Conservation (phyloP, 2,329 filamentous ascomycete genomes). For the Cercospora zeae-maydis region DNA sequence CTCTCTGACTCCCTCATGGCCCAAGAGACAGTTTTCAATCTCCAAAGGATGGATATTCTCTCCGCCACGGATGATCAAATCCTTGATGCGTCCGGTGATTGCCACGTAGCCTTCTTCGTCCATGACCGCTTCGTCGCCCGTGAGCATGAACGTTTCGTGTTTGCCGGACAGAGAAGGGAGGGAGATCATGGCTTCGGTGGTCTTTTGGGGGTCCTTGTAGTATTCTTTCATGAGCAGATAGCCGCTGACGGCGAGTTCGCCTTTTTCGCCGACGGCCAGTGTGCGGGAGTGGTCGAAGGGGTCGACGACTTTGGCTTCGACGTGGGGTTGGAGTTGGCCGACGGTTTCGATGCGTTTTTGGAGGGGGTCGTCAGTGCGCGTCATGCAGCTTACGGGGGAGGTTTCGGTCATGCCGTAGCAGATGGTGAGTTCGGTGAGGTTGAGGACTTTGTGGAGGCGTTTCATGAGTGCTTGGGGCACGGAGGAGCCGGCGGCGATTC, state of each 20-base stretch:
- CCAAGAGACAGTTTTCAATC: slow-evolving; percentile 81
- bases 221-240: slow-evolving; percentile 92
- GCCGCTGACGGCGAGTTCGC: slow-evolving; percentile 78
- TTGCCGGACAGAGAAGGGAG: slow-evolving; percentile 50
- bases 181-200: slow-evolving; percentile 62
- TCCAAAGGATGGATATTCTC: slow-evolving; percentile 96
- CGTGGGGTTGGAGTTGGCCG: slow-evolving; percentile 79
- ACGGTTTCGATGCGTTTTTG: slow-evolving; percentile 71
- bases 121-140: slow-evolving; percentile 87
- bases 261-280: slow-evolving; percentile 62
- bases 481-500: slow-evolving; percentile 84
- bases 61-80: slow-evolving; percentile 89
- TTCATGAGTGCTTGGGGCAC: slow-evolving; percentile 80
- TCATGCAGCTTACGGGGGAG: slow-evolving; percentile 72
- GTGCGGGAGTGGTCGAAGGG: slow-evolving; percentile 57
- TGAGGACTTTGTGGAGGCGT: slow-evolving; percentile 67
- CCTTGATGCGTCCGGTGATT: slow-evolving; percentile 90
- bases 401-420: slow-evolving; percentile 98
- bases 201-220: slow-evolving; percentile 69
- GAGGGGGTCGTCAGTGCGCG: slow-evolving; percentile 69
- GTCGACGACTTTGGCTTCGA: slow-evolving; percentile 72
- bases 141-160: slow-evolving; percentile 76
- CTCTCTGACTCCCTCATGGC: slow-evolving; percentile 66
- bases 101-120: slow-evolving; percentile 76
- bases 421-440: slow-evolving; percentile 78